Percentiles rank a stretch among this genome's conserved stretches.
Conservation (phyloP, 352 stramenopile genomes). For the Pythium dissimile region DNA sequence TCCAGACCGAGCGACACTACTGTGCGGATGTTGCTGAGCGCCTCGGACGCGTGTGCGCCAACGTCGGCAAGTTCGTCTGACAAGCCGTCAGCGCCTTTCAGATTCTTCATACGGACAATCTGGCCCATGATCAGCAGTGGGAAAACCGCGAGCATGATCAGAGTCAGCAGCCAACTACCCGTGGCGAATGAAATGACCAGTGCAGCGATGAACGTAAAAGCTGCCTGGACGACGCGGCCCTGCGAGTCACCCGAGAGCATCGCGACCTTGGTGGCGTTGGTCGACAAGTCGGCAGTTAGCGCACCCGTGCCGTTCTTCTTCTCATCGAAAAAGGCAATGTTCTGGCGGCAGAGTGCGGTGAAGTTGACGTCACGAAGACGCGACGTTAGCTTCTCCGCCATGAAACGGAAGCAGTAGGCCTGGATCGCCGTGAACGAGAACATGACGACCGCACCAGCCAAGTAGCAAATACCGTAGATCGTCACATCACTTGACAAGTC, state of each 20-base stretch:
- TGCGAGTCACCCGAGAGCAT: constrained; percentile 30
- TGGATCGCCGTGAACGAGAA: constrained; percentile 21
- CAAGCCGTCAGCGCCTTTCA: constrained; percentile 4
- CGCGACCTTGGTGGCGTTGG: constrained; percentile 33
- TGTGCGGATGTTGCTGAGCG: constrained; percentile 30
- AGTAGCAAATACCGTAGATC: constrained; percentile 26
- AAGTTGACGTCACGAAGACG: constrained; percentile 31
- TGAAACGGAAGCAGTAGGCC: constrained; percentile 24
- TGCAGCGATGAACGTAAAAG: constrained; percentile 29
- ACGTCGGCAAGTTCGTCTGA: constrained; percentile 17
- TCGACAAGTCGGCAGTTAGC: constrained; percentile 27
- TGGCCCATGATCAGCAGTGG: constrained; percentile 35
- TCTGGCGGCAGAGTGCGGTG: constrained; percentile 24
- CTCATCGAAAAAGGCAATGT: constrained; percentile 35
- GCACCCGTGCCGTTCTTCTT: constrained; percentile 19
- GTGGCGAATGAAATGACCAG: constrained; percentile 36
- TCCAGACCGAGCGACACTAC: constrained; percentile 29
- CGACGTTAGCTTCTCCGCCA: constrained; percentile 28
- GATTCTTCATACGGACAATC: constrained; percentile 11
- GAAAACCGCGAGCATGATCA: constrained; percentile 43
- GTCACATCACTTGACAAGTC: constrained; percentile 5
- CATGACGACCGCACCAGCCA: constrained; percentile 19
- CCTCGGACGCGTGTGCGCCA: constrained; percentile 31
- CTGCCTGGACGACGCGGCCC: constrained; percentile 27
- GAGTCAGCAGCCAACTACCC: constrained; percentile 39